Percentiles rank a stretch among this genome's conserved stretches.
phyloP scores from a whole-genome alignment of 1,139 yeast species.

The Wickerhamiella pararugosa region DNA sequence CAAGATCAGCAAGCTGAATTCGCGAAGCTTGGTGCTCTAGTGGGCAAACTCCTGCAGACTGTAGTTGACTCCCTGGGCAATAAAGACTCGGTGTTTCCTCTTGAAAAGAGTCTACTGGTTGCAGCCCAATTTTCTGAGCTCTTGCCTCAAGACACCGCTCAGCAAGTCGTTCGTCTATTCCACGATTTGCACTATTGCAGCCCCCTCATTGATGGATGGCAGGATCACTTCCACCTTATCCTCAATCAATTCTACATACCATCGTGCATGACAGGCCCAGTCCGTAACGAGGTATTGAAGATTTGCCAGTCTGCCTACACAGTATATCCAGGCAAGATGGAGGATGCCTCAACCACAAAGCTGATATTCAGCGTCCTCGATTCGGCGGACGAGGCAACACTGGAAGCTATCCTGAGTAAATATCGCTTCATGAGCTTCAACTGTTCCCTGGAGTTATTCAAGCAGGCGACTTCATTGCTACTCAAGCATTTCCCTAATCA shows the following conservation, averaged over 20 bases:
- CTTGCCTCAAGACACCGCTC: slow-evolving; percentile 28
- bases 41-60: slow-evolving; percentile 13
- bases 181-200: slow-evolving; percentile 39
- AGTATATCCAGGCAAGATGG: slow-evolving; percentile 6
- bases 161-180: slow-evolving; percentile 34
- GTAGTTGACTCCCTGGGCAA: slow-evolving; percentile 13
- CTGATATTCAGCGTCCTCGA: slow-evolving; percentile 5
- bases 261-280: slow-evolving; percentile 21
- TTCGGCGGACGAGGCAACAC: slow-evolving; percentile 9
- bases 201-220: slow-evolving; percentile 41
- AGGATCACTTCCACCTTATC: slow-evolving; percentile 32
- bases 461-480: slow-evolving; percentile 11
- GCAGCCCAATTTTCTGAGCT: slow-evolving; percentile 17
- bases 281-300: slow-evolving; percentile 24
- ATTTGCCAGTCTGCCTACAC: slow-evolving; percentile 2
- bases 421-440: slow-evolving; percentile 25
- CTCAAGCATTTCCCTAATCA: slow-evolving; percentile 13
- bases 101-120: slow-evolving; percentile 25
- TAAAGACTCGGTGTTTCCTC: slow-evolving; percentile 18
- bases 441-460: slow-evolving; percentile 21
- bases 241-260: slow-evolving; percentile 34
- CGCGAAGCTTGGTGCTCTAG: slow-evolving; percentile 10
- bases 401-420: slow-evolving; percentile 20
- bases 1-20: not conserved
- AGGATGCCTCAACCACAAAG: slow-evolving; percentile 7